Base-by-base conservation (phyloP, 2,329 filamentous ascomycete species). In the Paracorniculantispora psalliotae region DNA sequence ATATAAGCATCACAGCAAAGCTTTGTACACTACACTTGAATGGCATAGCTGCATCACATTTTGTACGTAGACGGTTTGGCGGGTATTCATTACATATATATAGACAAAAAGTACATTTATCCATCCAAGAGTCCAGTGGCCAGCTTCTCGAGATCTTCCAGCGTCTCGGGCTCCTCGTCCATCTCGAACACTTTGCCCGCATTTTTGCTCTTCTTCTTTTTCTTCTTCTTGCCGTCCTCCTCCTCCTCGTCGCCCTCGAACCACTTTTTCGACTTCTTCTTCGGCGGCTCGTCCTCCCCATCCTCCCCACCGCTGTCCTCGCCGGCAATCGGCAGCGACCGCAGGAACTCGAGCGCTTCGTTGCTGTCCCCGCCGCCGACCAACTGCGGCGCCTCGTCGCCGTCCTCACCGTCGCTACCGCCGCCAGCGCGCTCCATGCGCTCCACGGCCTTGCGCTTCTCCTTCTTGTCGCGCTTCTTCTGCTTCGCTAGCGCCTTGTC, bases 401-500 rank as follows among this genome's bases (percentile, higher is more conserved):
- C 63, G 59, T 67, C 61, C 59, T 69, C 64, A 48, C 67, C 65
- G 28, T 71, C 73, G 68, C 84, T 81, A 64, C 79, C 79, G 83
- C 84, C 77, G 37, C 13, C 33, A 7, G 2, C 35, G 13, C 67
- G 62, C 61, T 76, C 81, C 33, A 71, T 73, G 68, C 84, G 81
- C 64, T 80, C 79, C 66, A 86, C 77, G 46, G 83, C 84, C 77
- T 89, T 93, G 63, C 83, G 78, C 77, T 88, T 91, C 66, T 88
- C 84, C 61, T 81, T 80, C 81, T 91, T 94, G 73, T 90, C 89
- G 66, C 83, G 81, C 71, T 82, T 86, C 81, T 91, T 92, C 72
- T 90, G 83, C 77, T 88, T 91, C 37, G 85, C 91, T 15, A 89
- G 72, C 64, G 84, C 82, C 78, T 96, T 97, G 75, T 99, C 94